Conservation (phyloP, 2,329 filamentous ascomycete genomes). For the Thelonectria blattea region DNA sequence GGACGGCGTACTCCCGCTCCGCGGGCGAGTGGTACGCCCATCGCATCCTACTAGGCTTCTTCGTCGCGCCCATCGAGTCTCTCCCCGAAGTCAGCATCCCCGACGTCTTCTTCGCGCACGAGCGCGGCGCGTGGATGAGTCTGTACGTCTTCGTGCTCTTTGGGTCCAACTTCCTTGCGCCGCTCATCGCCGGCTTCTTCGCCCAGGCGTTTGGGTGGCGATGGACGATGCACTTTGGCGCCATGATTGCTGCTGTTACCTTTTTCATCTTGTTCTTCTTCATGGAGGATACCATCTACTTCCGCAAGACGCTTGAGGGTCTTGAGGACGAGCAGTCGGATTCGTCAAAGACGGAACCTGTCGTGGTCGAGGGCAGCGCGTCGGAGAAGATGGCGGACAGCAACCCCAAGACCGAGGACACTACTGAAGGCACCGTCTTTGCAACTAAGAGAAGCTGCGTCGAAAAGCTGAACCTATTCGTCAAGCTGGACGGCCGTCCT, state of each 20-base stretch:
- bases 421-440: neutral
- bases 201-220: constrained; percentile 54
- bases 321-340: neutral
- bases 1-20: constrained; percentile 35
- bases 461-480: neutral
- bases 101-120: constrained; percentile 51
- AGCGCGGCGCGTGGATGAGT: constrained; percentile 50
- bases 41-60: constrained; percentile 38
- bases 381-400: neutral
- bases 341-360: neutral
- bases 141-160: constrained; percentile 51
- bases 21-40: constrained; percentile 37
- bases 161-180: constrained; percentile 53
- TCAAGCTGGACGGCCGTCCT: constrained; percentile 3
- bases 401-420: neutral
- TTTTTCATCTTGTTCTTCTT: constrained; percentile 62
- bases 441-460: neutral
- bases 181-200: constrained; percentile 57
- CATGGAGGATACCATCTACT: constrained; percentile 66
- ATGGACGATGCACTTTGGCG: constrained; percentile 55
- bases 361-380: neutral
- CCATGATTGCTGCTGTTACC: constrained; percentile 56
- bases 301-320: constrained; percentile 45
- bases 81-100: constrained; percentile 42
- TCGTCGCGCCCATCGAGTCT: constrained; percentile 40